Conservation (phyloP, 805 yeast species). For the Helenozyma rhizophorensis region DNA sequence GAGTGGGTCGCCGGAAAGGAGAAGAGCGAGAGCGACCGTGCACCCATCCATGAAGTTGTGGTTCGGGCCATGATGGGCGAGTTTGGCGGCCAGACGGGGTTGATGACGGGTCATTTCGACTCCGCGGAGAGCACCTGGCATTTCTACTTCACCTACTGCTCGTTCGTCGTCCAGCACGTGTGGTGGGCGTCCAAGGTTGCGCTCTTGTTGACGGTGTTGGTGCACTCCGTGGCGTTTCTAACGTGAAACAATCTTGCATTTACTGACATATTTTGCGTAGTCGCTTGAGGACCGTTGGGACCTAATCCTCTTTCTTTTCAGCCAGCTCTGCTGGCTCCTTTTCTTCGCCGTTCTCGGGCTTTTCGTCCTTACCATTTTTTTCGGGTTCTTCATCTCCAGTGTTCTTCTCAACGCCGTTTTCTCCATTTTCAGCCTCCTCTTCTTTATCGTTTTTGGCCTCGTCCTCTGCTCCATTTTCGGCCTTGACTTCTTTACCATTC, state of each 20-base stretch:
- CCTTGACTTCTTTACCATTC: too few species aligned
- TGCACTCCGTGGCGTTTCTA: conserved; percentile 19
- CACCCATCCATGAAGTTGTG: conserved; percentile 68
- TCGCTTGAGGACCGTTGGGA: too few species aligned
- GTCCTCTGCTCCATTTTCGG: background rate
- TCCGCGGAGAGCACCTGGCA: conserved; percentile 45
- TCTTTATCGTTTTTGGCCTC: conserved; percentile 3
- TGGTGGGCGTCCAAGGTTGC: conserved; percentile 88
- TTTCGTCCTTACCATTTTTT: background rate
- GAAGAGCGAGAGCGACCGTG: conserved; percentile 21
- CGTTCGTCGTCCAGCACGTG: conserved; percentile 80
- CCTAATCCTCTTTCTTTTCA: background rate
- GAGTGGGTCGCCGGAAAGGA: conserved; percentile 59
- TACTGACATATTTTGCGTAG: background rate
- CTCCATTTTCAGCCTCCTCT: conserved; percentile 3
- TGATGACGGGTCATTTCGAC: conserved; percentile 70
- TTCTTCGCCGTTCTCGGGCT: too few species aligned
- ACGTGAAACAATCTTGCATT: background rate
- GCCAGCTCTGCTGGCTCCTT: background rate
- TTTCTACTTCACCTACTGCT: conserved; percentile 69
- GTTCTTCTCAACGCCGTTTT: conserved; percentile 1
- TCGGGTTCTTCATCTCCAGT: background rate
- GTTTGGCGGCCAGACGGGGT: conserved; percentile 82
- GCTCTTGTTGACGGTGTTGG: conserved; percentile 26
- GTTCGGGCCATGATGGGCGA: conserved; percentile 97